These are phyloP conservation scores for Nannochloris sp. DNA, from an alignment of 139 green algal genomes.

Conservation along the genomic window DNA sequence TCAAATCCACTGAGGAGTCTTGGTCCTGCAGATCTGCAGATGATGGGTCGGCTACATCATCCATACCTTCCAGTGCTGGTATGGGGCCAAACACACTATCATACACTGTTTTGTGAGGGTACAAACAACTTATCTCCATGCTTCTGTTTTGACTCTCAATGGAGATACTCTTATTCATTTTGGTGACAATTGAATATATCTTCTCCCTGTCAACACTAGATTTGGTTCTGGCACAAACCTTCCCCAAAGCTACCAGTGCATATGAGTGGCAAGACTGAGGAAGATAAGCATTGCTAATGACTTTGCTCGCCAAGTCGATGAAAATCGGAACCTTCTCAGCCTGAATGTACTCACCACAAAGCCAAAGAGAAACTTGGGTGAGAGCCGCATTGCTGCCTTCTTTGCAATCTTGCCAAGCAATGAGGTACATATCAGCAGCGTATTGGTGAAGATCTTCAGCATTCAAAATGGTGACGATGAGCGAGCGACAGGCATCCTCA, in stretches of 20 bases:
- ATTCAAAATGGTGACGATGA: conserved; percentile 85
- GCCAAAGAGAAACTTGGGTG: conserved; percentile 62
- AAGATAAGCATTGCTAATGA: neutral
- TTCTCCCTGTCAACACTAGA: conserved; percentile 16
- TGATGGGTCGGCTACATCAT: conserved; percentile 12
- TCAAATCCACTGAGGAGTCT: conserved; percentile 22
- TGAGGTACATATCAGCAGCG: conserved; percentile 41
- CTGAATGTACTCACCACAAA: conserved; percentile 68
- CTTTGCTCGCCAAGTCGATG: conserved; percentile 52
- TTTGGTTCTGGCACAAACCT: conserved; percentile 66
- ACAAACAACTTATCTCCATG: conserved; percentile 66
- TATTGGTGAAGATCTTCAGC: conserved; percentile 78
- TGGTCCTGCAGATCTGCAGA: conserved; percentile 64
- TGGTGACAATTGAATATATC: conserved; percentile 34
- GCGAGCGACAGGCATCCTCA: conserved; percentile 66
- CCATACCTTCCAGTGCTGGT: conserved; percentile 31
- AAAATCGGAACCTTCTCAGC: conserved; percentile 43
- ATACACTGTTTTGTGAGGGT: conserved; percentile 46
- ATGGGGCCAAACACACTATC: conserved; percentile 82
- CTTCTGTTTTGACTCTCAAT: conserved; percentile 77
- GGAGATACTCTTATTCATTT: conserved; percentile 28
- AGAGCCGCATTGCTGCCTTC: conserved; percentile 37
- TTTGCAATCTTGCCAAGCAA: conserved; percentile 21
- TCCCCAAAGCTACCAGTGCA: conserved; percentile 71
- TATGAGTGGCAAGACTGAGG: conserved; percentile 40